Base-by-base conservation (phyloP, 352 stramenopile genomes). In the Blastocystis sp. region DNA sequence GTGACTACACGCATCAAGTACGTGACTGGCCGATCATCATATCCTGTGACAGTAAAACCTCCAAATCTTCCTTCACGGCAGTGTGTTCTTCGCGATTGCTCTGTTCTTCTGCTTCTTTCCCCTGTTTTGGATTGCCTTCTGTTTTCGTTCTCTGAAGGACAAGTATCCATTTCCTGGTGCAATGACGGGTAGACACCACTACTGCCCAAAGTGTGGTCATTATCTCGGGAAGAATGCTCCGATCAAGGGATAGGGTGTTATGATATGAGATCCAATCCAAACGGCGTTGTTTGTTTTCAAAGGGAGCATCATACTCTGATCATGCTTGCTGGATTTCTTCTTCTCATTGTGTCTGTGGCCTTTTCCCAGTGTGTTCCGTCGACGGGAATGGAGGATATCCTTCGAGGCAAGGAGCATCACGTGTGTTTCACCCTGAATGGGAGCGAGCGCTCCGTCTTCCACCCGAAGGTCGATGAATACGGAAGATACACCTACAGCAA, bases 341-440 rank as follows among this genome's bases (percentile, higher is more conserved):
- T 19, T n/a, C 59, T 19, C 19, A 69, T 11, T 69, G 62, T 69
- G n/a, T 76, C 10, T n/a, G 10, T 42, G 34, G 21, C 1, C 52
- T 7, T 54, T 43, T 57, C 24, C 7, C 24, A 64, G 28, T 17
- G 66, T 17, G 45, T 61, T n/a, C 54, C 24, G 17, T 11, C 9
- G 40, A 21, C 14, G 52, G 19, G 11, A 6, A 10, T 40, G n/a
- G 40, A 60, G 9, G 69, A 43, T 60, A 60, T 52, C 43, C 43
- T 10, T 10, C 48, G 69, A 0, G 65, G 69, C 40, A n/a, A 89
- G 57, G 63, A 82, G 54, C 89, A 89, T 48, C 91, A 89, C 80
- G 62, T 91, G 6, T 91, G 89, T 48, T 34, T 91, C 3, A 89
- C 90, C 6, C 21, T 90, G 40, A 91, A 91, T 87, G 89, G 77